A percentile compares a stretch with the other conserved stretches of the same genome.
phyloP scores from a whole-genome alignment of 148 eudicot genomes.

The Cornus suecica region DNA sequence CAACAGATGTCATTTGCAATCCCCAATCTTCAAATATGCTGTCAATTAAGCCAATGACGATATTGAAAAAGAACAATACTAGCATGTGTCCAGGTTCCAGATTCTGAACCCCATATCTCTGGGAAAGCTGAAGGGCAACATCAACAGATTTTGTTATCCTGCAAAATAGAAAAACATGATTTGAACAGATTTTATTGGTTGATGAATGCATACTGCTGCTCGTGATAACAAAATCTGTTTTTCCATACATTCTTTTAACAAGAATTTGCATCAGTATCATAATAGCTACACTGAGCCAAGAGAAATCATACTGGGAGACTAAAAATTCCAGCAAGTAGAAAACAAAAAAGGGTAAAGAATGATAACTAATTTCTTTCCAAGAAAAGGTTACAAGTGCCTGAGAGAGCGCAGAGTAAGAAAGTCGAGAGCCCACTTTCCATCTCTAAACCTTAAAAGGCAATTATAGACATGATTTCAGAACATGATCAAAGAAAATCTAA shows the following conservation, averaged over 20 bases:
- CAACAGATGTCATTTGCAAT: constrained; percentile 17
- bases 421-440: too few relatives aligned
- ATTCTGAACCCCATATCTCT: constrained; percentile 20
- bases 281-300: background rate
- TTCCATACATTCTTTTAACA: background rate
- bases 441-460: too few relatives aligned
- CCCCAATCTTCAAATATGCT: constrained; percentile 28
- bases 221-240: background rate
- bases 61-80: constrained; percentile 25
- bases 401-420: too few relatives aligned
- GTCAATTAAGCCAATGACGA: constrained; percentile 23
- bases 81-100: constrained; percentile 22
- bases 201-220: background rate
- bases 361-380: too few relatives aligned
- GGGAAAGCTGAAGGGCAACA: constrained; percentile 31
- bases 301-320: constrained; percentile 6
- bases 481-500: too few relatives aligned
- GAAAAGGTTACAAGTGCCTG: too few relatives aligned
- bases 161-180: constrained; percentile 3
- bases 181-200: background rate
- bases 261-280: background rate
- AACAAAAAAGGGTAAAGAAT: too few relatives aligned
- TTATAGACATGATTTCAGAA: too few relatives aligned
- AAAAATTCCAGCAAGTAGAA: background rate
- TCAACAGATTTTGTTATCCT: constrained; percentile 27